These are phyloP conservation scores for Metschnikowia hibisci DNA, from an alignment of 805 yeast species.

Conservation along the genomic window DNA sequence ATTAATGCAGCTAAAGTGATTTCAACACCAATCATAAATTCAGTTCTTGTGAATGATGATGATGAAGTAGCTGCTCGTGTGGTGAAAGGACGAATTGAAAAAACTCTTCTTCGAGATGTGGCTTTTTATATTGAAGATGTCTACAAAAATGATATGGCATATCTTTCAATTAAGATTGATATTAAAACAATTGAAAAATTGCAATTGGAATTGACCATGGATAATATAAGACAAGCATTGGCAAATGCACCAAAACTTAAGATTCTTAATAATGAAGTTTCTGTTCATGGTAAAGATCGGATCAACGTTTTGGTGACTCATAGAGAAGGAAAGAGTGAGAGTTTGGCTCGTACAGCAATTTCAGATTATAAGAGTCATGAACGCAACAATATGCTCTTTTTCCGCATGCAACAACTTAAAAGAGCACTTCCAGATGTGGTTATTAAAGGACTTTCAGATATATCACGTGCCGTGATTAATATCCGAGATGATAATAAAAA, in stretches of 20 bases:
- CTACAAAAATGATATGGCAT: constrained; percentile 74
- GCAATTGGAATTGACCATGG: constrained; percentile 84
- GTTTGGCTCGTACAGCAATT: constrained; percentile 28
- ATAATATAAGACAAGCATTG: constrained; percentile 81
- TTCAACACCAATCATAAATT: constrained; percentile 94
- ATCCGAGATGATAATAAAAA: constrained; percentile 81
- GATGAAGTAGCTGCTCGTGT: constrained; percentile 99
- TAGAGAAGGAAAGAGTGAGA: constrained; percentile 35
- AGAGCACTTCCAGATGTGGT: constrained; percentile 83
- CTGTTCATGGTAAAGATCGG: constrained; percentile 59
- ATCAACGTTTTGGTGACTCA: constrained; percentile 59
- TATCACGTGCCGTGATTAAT: constrained; percentile 94
- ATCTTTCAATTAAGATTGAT: constrained; percentile 77
- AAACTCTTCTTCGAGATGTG: constrained; percentile 81
- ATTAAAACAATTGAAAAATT: constrained; percentile 78
- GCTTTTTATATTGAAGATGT: constrained; percentile 92
- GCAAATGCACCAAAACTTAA: constrained; percentile 85
- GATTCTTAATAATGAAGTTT: constrained; percentile 67
- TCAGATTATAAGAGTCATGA: constrained; percentile 40
- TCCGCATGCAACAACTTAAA: constrained; percentile 84
- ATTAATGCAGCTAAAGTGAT: constrained; percentile 94
- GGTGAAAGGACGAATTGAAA: constrained; percentile 95
- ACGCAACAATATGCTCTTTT: constrained; percentile 55
- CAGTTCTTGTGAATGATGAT: constrained; percentile 83
- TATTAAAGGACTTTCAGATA: constrained; percentile 88